Percentiles rank a stretch among this genome's conserved stretches.
Conservation (phyloP, 768 basidiomycete species). For the Pleurotus eryngii region DNA sequence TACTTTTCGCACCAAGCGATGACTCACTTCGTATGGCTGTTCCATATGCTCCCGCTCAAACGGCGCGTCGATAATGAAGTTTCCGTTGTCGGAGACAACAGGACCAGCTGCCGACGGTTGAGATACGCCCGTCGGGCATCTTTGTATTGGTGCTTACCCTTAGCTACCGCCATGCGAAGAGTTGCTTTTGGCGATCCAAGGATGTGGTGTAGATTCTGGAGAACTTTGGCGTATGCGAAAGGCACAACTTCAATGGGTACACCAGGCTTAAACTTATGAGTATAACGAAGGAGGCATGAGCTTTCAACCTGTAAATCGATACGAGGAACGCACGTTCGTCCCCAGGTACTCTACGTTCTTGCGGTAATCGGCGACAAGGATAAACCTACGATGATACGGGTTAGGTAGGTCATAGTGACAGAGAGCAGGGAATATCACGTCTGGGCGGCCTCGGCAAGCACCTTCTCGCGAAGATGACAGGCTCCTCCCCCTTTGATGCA, state of each 20-base stretch:
- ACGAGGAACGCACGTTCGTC: conserved; percentile 59
- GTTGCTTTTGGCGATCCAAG: conserved; percentile 67
- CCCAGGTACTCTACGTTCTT: conserved; percentile 87
- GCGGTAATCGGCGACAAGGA: conserved; percentile 92
- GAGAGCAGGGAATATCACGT: conserved; percentile 46
- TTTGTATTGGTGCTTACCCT: conserved; percentile 32
- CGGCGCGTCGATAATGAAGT: conserved; percentile 96
- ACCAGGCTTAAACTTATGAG: conserved; percentile 70
- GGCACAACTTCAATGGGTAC: conserved; percentile 97
- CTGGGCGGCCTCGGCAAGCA: conserved; percentile 92
- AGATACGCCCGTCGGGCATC: not conserved
- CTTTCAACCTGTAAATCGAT: not conserved
- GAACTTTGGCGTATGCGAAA: conserved; percentile 89
- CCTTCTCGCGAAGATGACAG: conserved; percentile 95
- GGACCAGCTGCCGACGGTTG: conserved; percentile 67
- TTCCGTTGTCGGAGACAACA: conserved; percentile 95
- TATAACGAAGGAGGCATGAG: not conserved
- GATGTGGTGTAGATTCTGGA: conserved; percentile 60
- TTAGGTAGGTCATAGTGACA: not conserved
- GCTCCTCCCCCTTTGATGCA: conserved; percentile 98
- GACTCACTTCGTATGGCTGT: conserved; percentile 58
- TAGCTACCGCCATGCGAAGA: conserved; percentile 91
- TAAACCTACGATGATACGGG: conserved; percentile 48
- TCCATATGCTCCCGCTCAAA: conserved; percentile 69
- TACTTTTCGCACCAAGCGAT: not conserved